phyloP scores from a whole-genome alignment of 148 eudicot genomes.

The Tetragonia tetragonoides region DNA sequence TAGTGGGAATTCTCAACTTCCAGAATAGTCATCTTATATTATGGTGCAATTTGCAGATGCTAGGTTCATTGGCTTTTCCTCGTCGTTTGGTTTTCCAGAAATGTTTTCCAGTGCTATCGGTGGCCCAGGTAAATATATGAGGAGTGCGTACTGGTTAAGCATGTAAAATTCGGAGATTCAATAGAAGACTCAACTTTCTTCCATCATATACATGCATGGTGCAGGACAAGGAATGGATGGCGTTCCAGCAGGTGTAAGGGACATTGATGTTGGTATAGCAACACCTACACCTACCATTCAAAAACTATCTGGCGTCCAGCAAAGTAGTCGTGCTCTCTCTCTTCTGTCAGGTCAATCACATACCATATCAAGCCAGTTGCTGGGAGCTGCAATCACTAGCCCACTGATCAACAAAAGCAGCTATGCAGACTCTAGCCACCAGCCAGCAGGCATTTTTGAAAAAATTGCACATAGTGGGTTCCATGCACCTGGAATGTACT shows the following conservation, averaged over 20 bases:
- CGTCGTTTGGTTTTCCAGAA: slow-evolving; percentile 37
- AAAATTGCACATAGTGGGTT: slow-evolving; percentile 16
- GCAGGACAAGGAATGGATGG: slow-evolving; percentile 17
- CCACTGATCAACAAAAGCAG: slow-evolving; percentile 14
- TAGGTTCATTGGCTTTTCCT: slow-evolving; percentile 29
- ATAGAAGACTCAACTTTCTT: slow-evolving; percentile 9
- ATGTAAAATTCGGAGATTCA: slow-evolving; percentile 15
- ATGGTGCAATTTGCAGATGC: slow-evolving; percentile 32
- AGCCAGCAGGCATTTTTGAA: neutral
- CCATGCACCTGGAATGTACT: slow-evolving; percentile 13
- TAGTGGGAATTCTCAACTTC: neutral
- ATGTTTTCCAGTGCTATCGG: slow-evolving; percentile 27
- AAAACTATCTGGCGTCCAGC: slow-evolving; percentile 14
- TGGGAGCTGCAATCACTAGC: slow-evolving; percentile 11
- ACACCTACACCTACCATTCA: slow-evolving; percentile 13
- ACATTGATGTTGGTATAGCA: slow-evolving; percentile 10
- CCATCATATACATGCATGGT: slow-evolving; percentile 1
- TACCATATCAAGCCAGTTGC: slow-evolving; percentile 22
- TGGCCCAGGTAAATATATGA: slow-evolving; percentile 22
- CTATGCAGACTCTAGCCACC: slow-evolving; percentile 17
- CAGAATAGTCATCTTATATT: slow-evolving; percentile 2
- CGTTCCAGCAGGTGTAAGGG: slow-evolving; percentile 11
- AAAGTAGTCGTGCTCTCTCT: slow-evolving; percentile 73
- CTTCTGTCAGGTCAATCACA: slow-evolving; percentile 79
- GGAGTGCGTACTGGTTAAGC: slow-evolving; percentile 7